These are phyloP conservation scores for Pascua guehoae DNA, from an alignment of 1,284 basidiomycete genomes.

Conservation along the genomic window DNA sequence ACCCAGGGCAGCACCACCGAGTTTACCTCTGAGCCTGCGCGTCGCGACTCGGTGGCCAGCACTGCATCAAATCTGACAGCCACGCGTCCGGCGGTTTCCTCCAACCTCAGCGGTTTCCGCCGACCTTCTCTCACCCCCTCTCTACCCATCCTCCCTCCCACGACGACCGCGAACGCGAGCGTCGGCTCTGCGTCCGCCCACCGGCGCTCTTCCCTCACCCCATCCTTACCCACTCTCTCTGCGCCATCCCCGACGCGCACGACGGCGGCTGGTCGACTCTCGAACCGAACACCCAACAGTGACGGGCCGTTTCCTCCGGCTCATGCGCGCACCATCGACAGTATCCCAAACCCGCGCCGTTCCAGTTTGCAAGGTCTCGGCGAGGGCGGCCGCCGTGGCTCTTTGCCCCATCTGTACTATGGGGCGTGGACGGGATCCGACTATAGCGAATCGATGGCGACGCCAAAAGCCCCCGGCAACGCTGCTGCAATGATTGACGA, in stretches of 20 bases:
- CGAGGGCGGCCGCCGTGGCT: constrained; percentile 21
- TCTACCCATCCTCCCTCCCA: constrained; percentile 22
- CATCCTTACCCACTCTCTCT: constrained; percentile 30
- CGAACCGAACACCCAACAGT: not conserved
- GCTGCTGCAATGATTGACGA: constrained; percentile 15
- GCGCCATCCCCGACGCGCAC: constrained; percentile 38
- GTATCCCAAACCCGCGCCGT: constrained; percentile 2
- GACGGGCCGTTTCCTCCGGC: not conserved
- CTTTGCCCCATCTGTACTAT: constrained; percentile 40
- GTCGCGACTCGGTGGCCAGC: constrained; percentile 26
- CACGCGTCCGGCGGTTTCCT: constrained; percentile 26
- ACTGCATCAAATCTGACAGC: constrained; percentile 36
- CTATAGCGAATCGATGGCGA: too few relatives aligned
- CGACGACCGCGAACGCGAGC: constrained; percentile 12
- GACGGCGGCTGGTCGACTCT: constrained; percentile 24
- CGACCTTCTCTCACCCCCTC: constrained; percentile 40
- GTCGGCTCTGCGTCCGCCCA: constrained; percentile 8
- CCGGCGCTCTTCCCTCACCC: constrained; percentile 38
- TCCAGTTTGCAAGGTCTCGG: constrained; percentile 15
- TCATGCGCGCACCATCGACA: constrained; percentile 19
- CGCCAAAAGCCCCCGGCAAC: too few relatives aligned
- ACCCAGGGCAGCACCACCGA: constrained; percentile 2
- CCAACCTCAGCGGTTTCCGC: constrained; percentile 32
- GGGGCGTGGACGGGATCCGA: constrained; percentile 29
- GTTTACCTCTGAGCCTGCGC: constrained; percentile 6